Conservation (phyloP, 2,329 filamentous ascomycete species). For the Periconia sp. region DNA sequence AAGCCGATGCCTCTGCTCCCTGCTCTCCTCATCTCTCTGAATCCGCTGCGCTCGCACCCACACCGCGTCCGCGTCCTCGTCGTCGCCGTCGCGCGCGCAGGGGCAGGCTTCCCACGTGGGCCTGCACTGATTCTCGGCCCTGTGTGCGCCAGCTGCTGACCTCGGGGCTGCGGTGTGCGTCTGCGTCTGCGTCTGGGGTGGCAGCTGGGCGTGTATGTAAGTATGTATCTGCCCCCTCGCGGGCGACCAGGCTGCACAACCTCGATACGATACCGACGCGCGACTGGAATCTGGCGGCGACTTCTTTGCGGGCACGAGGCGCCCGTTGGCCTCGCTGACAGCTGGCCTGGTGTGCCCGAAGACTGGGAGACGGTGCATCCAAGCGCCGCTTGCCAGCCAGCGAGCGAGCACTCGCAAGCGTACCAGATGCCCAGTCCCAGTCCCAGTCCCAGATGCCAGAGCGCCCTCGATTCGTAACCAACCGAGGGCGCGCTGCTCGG, state of each 20-base stretch:
- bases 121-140: slow-evolving; percentile 13
- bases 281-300: too few species aligned
- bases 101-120: slow-evolving; percentile 42
- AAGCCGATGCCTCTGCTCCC: slow-evolving; percentile 23
- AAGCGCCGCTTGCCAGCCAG: slow-evolving; percentile 14
- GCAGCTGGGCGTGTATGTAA: too few species aligned
- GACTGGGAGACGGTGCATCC: slow-evolving; percentile 1
- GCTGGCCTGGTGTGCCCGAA: slow-evolving; percentile 24
- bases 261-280: too few species aligned
- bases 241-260: too few species aligned
- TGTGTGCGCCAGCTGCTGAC: slow-evolving; percentile 24
- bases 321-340: slow-evolving; percentile 35
- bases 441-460: too few species aligned
- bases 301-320: slow-evolving; percentile 36
- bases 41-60: slow-evolving; percentile 29
- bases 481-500: slow-evolving; percentile 24
- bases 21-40: slow-evolving; percentile 29
- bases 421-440: too few species aligned
- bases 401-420: too few species aligned
- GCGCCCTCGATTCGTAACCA: slow-evolving; percentile 24
- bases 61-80: slow-evolving; percentile 1
- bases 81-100: too few species aligned
- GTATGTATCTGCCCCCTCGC: too few species aligned
- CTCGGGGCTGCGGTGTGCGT: slow-evolving; percentile 14
- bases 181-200: too few species aligned